These are phyloP conservation scores for Rhodotorula sp. DNA, from an alignment of 1,284 basidiomycete species.

Conservation along the genomic window DNA sequence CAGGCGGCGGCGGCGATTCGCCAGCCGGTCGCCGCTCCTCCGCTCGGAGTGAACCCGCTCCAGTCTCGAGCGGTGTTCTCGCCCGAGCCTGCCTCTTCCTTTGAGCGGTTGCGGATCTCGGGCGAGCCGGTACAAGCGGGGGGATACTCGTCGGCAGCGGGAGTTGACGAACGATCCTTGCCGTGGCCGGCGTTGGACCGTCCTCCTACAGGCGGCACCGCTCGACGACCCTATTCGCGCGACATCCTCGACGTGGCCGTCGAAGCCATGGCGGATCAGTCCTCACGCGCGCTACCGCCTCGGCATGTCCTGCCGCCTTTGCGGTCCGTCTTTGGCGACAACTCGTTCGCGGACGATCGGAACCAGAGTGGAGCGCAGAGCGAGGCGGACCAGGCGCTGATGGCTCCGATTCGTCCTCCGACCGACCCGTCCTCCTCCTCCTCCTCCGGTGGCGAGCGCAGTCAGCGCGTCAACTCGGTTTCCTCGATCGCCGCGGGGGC, in stretches of 20 bases:
- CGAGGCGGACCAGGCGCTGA: conserved; percentile 33
- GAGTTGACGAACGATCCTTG: not conserved
- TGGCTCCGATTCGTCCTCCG: conserved; percentile 21
- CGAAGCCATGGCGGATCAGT: conserved; percentile 33
- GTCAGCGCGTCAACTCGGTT: conserved; percentile 43
- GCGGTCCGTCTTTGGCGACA: conserved; percentile 19
- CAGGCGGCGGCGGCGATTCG: not conserved
- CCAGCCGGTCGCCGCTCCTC: not conserved
- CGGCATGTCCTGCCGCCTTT: conserved; percentile 29
- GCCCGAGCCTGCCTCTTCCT: conserved; percentile 17
- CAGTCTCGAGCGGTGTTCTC: conserved; percentile 17
- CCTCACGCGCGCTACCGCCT: conserved; percentile 13
- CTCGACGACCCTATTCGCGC: not conserved
- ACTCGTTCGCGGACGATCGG: not conserved
- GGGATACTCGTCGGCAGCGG: not conserved
- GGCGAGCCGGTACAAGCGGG: not conserved
- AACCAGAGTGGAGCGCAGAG: conserved; percentile 2
- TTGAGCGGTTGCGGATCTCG: conserved; percentile 23
- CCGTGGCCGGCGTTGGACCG: not conserved
- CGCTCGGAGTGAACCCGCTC: too few relatives aligned
- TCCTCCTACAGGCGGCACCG: not conserved
- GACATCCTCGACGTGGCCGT: conserved; percentile 39
- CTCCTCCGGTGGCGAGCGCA: conserved; percentile 23
- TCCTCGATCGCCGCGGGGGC: conserved; percentile 36
- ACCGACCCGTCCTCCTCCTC: conserved; percentile 5